Percentiles rank a stretch among this genome's conserved stretches.
phyloP scores from a whole-genome alignment of 2,329 filamentous ascomycete genomes.

The Ceratocystis colombiana region DNA sequence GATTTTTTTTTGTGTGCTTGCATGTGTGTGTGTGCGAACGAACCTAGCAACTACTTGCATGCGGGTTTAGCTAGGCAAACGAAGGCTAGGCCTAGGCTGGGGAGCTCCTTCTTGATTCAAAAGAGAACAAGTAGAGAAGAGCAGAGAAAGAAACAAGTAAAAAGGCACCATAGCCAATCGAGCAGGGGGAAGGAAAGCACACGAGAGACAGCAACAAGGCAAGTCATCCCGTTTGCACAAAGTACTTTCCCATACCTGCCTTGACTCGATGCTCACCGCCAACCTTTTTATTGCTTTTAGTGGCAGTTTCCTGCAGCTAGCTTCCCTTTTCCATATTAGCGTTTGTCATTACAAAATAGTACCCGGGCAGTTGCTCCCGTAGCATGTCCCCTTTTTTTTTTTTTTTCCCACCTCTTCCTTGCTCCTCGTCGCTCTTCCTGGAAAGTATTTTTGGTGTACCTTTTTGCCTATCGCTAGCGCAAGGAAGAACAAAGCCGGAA shows the following conservation, averaged over 20 bases:
- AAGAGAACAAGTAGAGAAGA: conserved; percentile 8
- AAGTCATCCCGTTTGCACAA: background rate
- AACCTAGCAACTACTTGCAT: background rate
- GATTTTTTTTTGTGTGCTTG: background rate
- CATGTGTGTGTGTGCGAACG: background rate
- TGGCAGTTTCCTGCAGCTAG: conserved; percentile 3
- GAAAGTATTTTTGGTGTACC: conserved; percentile 11
- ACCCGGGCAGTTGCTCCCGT: conserved; percentile 7
- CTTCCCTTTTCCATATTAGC: background rate
- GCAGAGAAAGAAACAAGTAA: conserved; percentile 1
- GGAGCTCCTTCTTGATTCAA: background rate
- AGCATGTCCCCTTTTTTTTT: background rate
- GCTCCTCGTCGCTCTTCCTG: background rate
- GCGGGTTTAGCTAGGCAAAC: background rate
- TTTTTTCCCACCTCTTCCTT: background rate
- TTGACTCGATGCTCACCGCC: conserved; percentile 10
- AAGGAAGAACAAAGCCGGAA: conserved; percentile 13
- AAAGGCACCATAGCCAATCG: background rate
- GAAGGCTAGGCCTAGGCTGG: background rate
- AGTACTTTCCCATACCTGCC: background rate
- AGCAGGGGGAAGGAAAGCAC: background rate
- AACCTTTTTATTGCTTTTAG: background rate
- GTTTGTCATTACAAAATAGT: background rate
- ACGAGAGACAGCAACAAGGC: background rate
- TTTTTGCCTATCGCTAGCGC: conserved; percentile 6